phyloP scores from a whole-genome alignment of 208 protist genomes.

The Trypanosoma scelopori region DNA sequence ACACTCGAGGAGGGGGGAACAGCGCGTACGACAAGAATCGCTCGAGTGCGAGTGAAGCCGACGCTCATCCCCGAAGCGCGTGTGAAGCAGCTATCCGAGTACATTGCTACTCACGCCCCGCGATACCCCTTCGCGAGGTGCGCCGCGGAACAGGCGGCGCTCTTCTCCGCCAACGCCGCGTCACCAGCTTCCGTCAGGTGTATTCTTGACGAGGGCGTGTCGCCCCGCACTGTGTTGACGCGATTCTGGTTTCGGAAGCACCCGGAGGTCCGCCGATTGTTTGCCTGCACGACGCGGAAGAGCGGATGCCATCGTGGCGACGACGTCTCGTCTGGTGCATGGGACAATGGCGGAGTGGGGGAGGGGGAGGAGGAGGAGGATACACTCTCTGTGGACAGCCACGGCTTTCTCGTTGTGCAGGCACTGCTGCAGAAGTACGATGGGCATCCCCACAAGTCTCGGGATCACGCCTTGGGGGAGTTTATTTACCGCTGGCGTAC shows the following conservation, averaged over 20 bases:
- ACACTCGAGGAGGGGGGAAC: background rate
- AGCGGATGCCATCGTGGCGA: constrained; percentile 19
- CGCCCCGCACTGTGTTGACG: constrained; percentile 37
- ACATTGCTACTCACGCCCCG: constrained; percentile 32
- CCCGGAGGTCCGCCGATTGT: constrained; percentile 27
- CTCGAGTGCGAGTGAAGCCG: background rate
- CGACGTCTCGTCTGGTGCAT: background rate
- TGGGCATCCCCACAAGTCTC: constrained; percentile 11
- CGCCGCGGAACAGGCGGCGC: constrained; percentile 19
- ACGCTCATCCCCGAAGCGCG: constrained; percentile 28
- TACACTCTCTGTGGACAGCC: constrained; percentile 42
- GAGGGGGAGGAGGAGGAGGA: constrained; percentile 2
- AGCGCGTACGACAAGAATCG: background rate
- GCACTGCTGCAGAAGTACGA: constrained; percentile 50
- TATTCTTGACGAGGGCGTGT: constrained; percentile 35
- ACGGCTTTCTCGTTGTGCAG: constrained; percentile 52
- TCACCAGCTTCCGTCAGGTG: constrained; percentile 29
- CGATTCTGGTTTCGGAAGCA: constrained; percentile 42
- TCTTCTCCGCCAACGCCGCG: constrained; percentile 24
- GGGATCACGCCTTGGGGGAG: constrained; percentile 51
- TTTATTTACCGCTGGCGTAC: constrained; percentile 67
- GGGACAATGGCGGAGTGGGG: background rate
- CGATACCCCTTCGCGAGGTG: constrained; percentile 40
- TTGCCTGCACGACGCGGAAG: constrained; percentile 36
- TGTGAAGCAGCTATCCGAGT: constrained; percentile 28